Conservation (phyloP, 139 green algal genomes). For the Ostreobium quekettii region DNA sequence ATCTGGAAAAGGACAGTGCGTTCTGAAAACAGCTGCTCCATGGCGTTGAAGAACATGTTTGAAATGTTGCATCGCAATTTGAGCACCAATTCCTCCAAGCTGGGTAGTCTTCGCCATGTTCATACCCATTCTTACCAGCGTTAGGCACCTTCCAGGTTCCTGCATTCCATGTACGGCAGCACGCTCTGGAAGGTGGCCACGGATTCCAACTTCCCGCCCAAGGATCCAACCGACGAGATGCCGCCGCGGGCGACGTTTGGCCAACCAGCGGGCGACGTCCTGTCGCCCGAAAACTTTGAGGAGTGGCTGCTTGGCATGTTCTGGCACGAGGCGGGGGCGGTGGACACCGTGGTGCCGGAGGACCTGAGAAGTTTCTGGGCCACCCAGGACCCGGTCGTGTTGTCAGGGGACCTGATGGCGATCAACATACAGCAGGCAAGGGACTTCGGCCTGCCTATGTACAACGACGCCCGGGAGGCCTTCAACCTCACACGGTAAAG, state of each 20-base stretch:
- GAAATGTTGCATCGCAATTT: no score
- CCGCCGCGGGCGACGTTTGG: background rate
- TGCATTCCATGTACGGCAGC: background rate
- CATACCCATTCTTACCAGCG: no score
- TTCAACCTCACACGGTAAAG: no score
- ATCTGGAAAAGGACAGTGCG: no score
- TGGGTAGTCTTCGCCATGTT: no score
- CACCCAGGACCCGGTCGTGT: background rate
- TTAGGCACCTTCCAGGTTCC: no score
- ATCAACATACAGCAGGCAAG: background rate
- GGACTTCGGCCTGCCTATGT: conserved; percentile 1
- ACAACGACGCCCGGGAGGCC: background rate
- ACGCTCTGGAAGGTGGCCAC: background rate
- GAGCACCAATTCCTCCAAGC: no score
- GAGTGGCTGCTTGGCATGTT: background rate
- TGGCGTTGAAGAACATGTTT: no score
- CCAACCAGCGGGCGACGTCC: background rate
- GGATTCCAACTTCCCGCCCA: background rate
- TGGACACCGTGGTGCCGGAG: background rate
- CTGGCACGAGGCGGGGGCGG: background rate
- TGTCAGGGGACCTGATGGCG: background rate
- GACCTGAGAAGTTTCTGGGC: background rate
- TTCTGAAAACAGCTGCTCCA: no score
- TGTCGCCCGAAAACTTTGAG: no score
- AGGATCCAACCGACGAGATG: background rate